phyloP scores from a whole-genome alignment of 345 rosid species.

The Aurinia saxatilis region DNA sequence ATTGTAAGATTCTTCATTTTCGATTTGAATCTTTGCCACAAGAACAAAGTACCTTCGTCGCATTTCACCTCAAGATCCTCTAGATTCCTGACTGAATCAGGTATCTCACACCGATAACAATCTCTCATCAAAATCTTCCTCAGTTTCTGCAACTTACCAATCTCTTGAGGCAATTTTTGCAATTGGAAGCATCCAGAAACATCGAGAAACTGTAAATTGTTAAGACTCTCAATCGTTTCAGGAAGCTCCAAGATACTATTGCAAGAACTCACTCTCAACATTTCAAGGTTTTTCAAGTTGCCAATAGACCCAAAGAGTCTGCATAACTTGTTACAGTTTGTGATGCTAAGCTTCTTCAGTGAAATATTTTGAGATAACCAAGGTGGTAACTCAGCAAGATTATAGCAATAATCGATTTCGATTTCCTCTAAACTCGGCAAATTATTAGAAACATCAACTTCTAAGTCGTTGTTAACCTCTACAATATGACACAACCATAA shows the following conservation, averaged over 20 bases:
- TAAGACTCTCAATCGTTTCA: constrained; percentile 33
- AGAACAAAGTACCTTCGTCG: constrained; percentile 36
- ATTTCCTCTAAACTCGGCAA: constrained; percentile 44
- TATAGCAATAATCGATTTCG: constrained; percentile 38
- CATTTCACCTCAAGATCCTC: constrained; percentile 37
- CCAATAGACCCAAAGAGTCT: constrained; percentile 31
- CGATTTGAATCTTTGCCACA: constrained; percentile 31
- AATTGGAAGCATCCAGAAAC: constrained; percentile 39
- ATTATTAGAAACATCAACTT: constrained; percentile 9
- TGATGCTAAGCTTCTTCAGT: constrained; percentile 44
- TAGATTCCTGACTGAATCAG: constrained; percentile 31
- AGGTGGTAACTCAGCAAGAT: constrained; percentile 31
- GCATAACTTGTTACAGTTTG: constrained; percentile 46
- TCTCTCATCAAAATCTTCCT: constrained; percentile 42
- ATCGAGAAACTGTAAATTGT: constrained; percentile 30
- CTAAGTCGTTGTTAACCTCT: constrained; percentile 7
- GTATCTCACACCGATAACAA: constrained; percentile 37
- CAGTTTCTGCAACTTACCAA: constrained; percentile 37
- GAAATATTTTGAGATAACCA: constrained; percentile 32
- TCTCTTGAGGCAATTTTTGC: constrained; percentile 32
- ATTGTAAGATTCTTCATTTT: constrained; percentile 22
- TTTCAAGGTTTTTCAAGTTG: constrained; percentile 33
- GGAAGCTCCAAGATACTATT: constrained; percentile 36
- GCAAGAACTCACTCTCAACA: constrained; percentile 44
- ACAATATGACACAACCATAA: constrained; percentile 35